Base-by-base conservation (phyloP, 768 basidiomycete genomes). In the Cystobasidium onofrii region DNA sequence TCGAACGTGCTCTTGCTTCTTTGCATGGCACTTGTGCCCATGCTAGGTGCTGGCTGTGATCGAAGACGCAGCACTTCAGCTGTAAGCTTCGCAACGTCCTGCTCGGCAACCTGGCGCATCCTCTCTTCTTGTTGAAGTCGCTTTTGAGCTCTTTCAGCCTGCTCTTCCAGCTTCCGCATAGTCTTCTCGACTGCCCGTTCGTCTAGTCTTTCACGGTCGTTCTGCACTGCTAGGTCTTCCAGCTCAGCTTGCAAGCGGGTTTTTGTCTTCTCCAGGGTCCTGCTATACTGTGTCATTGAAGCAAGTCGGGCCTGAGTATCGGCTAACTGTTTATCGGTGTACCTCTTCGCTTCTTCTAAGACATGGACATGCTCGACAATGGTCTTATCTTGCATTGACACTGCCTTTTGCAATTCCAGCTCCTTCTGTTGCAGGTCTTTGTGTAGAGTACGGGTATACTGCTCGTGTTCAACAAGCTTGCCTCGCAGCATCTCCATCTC, bases 311-410 rank as follows among this genome's bases (percentile, higher is more conserved):
- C 81, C 71, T 90, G 88, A 0, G 92, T 89, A 1, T 91, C 90
- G 23, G 84, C 86, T 18, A 97, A 86, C 79, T 96, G 91, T 44
- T 89, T 87, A 80, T 98, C 95, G 0, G 95, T 94, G 72, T 95
- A 88, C 41, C 88, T 88, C 81, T 97, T 98, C 18, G 95, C 95
- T 80, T 94, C 91, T 80, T 97, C 93, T 13, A 95, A 85, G 33
- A 97, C 95, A 80, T 98, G 89, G 29, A 96, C 91, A 79, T 98
- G 95, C 81, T 98, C 94, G 54, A 98, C 93, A 74, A 96, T 94
- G n/a, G 91, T 96, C 83, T 94, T 97, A 83, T 97, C 92, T 79
- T 96, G 81, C 20, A 82, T 73, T 27, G 73, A 64, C n/a, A 75
- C 90, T 79, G 86, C 87, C 1, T 90, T 89, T 65, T 90, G 88